Evolutionary conservation across 345 rosid genomes (phyloP), one percentile per base, ranked within the genome.

Genomic region (Eucalyptus erythrocorys): DNA sequence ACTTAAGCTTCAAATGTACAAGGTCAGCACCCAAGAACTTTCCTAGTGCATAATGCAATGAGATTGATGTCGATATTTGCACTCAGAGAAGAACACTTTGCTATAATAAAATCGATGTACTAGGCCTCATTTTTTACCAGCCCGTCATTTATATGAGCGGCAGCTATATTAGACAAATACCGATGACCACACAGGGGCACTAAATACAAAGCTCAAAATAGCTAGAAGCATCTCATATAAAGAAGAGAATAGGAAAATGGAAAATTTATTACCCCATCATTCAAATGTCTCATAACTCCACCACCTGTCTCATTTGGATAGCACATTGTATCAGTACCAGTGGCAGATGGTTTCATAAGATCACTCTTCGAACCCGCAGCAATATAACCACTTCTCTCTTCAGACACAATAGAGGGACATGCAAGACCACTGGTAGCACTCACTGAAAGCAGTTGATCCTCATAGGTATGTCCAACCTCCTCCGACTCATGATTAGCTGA

Each of bases 211-310:
- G 15, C 47, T 76, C 47, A 7, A 37, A 76, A 40, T 22, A 21
- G 82, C 47, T 76, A 76, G 82, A 76, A 76, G 82, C 30, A 85
- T 85, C 86, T 85, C 53, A 48, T 42, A 40, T 86, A 47, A 90
- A 15, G 26, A 47, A 53, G 76, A 85, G 81, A 71, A 76, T 51
- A 71, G n/a, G 49, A 45, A 49, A 30, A 34, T 53, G 86, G 53
- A 88, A 82, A 86, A 87, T 26, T 32, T 49, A 50, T 92, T 92
- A 96, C 96, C 76, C 24, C 88, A 89, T 92, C 93, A 89, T 91
- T 92, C 76, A 48, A 81, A 86, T 87, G 94, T 87, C 92, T 86
- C 61, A 55, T 87, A 87, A 89, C 85, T 87, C 87, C 80, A 48
- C 88, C 86, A 85, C 90, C 90, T 43, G 87, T 61, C 89, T 89